Evolutionary conservation across 139 green algal species (phyloP).

Genomic region (Tetraselmis striata): DNA sequence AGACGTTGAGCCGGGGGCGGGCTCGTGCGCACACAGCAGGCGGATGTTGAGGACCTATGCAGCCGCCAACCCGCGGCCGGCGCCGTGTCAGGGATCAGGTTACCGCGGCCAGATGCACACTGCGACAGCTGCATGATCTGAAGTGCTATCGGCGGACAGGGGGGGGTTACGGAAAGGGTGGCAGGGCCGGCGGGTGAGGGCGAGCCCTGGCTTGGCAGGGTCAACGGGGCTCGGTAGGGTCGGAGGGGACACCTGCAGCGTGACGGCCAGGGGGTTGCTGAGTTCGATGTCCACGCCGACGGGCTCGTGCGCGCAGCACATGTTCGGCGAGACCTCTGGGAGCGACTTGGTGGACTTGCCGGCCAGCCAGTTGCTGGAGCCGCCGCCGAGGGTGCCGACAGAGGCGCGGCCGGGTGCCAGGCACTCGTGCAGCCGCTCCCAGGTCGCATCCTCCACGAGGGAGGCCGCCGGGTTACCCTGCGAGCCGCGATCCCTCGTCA

Average conservation of each 20-base stretch:
- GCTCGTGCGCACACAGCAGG: background rate
- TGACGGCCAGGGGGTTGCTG: conserved; percentile 63
- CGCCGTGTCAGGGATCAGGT: no score
- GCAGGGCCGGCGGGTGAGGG: no score
- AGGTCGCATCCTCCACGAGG: background rate
- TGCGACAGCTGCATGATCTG: no score
- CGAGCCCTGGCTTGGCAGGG: no score
- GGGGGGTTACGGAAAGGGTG: no score
- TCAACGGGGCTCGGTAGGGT: background rate
- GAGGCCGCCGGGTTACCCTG: background rate
- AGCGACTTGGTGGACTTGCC: background rate
- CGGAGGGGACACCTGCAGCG: conserved; percentile 40
- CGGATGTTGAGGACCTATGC: background rate
- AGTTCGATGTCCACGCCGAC: conserved; percentile 66
- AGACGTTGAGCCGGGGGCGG: background rate
- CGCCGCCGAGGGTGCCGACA: no score
- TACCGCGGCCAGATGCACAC: no score
- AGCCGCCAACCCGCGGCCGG: background rate
- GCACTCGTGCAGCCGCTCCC: background rate
- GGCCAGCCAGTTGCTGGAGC: background rate
- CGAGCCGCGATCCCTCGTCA: no score
- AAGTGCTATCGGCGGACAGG: no score
- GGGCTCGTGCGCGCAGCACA: conserved; percentile 48
- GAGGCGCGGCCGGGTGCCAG: background rate
- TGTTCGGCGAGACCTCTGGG: background rate